Conservation (phyloP, 2,329 filamentous ascomycete genomes). For the Rugonectria rugulosa region DNA sequence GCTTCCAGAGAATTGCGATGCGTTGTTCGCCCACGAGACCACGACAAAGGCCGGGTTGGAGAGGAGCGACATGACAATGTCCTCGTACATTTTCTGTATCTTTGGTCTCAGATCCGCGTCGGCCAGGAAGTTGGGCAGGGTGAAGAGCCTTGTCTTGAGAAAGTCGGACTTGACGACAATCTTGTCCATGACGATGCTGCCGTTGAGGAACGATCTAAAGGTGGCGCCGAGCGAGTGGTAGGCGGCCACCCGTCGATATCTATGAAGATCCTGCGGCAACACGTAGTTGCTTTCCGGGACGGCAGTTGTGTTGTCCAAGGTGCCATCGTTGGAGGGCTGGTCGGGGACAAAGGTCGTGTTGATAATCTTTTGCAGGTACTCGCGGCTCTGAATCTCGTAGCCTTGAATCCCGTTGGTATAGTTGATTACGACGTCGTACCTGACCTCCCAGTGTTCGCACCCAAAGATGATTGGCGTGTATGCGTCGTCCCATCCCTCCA, state of each 20-base stretch:
- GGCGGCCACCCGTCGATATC: background rate
- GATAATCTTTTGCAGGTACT: background rate
- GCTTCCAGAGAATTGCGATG: background rate
- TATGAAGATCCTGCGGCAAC: background rate
- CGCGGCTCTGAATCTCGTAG: rapidly evolving
- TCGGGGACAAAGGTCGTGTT: background rate
- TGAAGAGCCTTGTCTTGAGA: background rate
- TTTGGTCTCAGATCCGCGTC: background rate
- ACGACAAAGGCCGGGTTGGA: background rate
- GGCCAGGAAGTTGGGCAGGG: background rate
- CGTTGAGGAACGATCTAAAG: background rate
- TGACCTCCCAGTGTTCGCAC: conserved; percentile 16
- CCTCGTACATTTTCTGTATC: background rate
- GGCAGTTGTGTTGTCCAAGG: background rate
- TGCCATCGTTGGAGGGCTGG: background rate
- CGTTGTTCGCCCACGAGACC: background rate
- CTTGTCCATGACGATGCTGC: background rate
- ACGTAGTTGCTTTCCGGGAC: background rate
- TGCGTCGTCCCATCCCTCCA: background rate
- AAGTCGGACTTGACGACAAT: background rate
- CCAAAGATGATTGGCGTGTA: conserved; percentile 4
- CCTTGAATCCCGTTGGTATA: background rate
- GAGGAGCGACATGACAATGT: background rate
- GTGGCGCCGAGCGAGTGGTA: background rate
- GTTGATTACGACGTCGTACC: conserved; percentile 2